Conservation (phyloP, 148 eudicot genomes). For the Selenicereus undatus region DNA sequence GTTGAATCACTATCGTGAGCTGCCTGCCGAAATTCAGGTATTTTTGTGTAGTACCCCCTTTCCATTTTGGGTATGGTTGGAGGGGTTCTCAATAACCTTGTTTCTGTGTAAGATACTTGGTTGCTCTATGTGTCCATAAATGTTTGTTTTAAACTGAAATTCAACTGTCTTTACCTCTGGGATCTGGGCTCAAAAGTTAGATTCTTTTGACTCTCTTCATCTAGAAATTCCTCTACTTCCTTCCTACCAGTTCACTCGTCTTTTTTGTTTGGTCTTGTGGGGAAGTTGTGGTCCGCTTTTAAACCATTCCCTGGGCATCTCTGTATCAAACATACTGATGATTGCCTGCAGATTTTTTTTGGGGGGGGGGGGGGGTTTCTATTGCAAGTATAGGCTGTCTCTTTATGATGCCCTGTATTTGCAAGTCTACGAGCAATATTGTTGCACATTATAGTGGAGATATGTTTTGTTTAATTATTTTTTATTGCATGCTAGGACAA, state of each 20-base stretch:
- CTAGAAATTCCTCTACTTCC: not conserved
- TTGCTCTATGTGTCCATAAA: not conserved
- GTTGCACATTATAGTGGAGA: too few relatives aligned
- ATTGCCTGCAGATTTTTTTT: not conserved
- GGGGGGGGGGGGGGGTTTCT: too few relatives aligned
- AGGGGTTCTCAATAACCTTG: not conserved
- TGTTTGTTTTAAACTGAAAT: not conserved
- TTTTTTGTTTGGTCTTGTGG: not conserved
- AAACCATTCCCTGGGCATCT: not conserved
- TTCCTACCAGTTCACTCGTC: not conserved
- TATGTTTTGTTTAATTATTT: too few relatives aligned
- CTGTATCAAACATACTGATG: not conserved
- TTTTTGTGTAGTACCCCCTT: not conserved
- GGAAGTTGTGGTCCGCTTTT: not conserved
- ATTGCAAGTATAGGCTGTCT: too few relatives aligned
- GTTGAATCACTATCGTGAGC: slow-evolving; percentile 81
- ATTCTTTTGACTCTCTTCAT: not conserved
- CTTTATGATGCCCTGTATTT: too few relatives aligned
- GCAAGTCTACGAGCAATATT: too few relatives aligned
- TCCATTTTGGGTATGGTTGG: not conserved
- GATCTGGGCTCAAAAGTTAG: not conserved
- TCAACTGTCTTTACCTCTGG: not conserved
- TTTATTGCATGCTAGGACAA: too few relatives aligned
- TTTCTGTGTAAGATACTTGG: not conserved
- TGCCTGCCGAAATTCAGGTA: slow-evolving; percentile 77